These are phyloP conservation scores for Diaporthe helianthi DNA, from an alignment of 2,329 filamentous ascomycete species.

Conservation along the genomic window DNA sequence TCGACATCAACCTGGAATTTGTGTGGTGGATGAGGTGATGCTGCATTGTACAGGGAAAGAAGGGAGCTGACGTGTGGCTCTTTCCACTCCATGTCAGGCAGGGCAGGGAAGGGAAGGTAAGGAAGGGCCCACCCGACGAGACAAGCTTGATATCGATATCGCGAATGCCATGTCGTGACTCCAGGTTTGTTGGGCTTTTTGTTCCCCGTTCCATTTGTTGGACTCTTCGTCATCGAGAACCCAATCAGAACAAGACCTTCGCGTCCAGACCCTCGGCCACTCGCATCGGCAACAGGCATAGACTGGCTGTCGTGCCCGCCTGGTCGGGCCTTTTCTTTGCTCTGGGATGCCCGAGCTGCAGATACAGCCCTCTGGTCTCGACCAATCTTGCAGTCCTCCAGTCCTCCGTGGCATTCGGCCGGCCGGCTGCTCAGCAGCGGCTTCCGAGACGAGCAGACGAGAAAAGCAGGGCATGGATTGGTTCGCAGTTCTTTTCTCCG, in stretches of 20 bases:
- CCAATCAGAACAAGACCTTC: neutral
- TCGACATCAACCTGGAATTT: too few species aligned
- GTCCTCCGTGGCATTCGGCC: neutral
- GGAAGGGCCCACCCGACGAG: neutral
- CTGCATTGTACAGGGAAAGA: neutral
- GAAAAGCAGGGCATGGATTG: neutral
- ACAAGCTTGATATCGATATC: slow-evolving; percentile 13
- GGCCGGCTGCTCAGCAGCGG: neutral
- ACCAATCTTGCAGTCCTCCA: neutral
- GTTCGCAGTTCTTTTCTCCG: neutral
- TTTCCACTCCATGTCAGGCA: slow-evolving; percentile 7
- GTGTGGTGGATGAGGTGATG: neutral
- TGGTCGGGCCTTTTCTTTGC: neutral
- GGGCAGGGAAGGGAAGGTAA: neutral
- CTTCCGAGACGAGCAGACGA: neutral
- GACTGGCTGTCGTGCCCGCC: neutral
- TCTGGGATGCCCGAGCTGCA: slow-evolving; percentile 8
- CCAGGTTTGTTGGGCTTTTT: neutral
- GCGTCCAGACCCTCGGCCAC: neutral
- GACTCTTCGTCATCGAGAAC: neutral
- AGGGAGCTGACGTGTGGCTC: neutral
- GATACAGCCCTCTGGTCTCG: slow-evolving; percentile 6
- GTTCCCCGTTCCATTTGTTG: neutral
- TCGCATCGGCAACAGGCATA: neutral
- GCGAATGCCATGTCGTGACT: slow-evolving; percentile 14